phyloP scores from a whole-genome alignment of 176 grass and related monocot genomes.

The Ampelocalamus luodianensis region DNA sequence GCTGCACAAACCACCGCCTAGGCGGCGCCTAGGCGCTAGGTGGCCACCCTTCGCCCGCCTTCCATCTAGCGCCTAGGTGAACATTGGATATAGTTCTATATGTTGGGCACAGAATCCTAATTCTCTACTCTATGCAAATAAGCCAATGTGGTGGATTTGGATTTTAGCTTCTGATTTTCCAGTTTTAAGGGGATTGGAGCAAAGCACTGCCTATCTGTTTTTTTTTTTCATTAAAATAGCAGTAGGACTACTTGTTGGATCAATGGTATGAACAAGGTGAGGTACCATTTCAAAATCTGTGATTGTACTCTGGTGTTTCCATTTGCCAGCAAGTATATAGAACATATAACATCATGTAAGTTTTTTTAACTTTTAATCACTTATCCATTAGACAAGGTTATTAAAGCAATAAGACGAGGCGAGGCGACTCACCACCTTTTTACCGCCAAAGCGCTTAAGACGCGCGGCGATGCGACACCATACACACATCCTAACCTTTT shows the following conservation, averaged over 20 bases:
- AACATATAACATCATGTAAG: not conserved
- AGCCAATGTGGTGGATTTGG: not conserved
- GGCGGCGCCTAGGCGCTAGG: too few relatives aligned
- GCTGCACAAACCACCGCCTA: too few relatives aligned
- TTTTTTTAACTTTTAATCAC: not conserved
- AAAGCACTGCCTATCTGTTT: not conserved
- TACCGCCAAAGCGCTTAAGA: too few relatives aligned
- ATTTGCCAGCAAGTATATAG: not conserved
- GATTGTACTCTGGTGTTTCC: not conserved
- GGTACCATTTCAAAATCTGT: too few relatives aligned
- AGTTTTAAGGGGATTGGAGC: not conserved
- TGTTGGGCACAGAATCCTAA: not conserved
- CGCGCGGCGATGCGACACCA: too few relatives aligned
- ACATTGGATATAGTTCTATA: not conserved
- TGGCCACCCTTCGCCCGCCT: too few relatives aligned
- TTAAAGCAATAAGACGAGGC: too few relatives aligned
- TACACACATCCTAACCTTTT: too few relatives aligned
- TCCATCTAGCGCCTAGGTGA: too few relatives aligned
- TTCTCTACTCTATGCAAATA: too few relatives aligned
- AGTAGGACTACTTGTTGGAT: not conserved
- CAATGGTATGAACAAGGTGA: too few relatives aligned
- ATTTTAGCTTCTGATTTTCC: not conserved
- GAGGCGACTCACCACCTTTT: too few relatives aligned
- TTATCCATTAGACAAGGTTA: not conserved
- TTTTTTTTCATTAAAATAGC: not conserved